phyloP scores from a whole-genome alignment of 2,329 filamentous ascomycete genomes.

The Hirsutella rhossiliensis region DNA sequence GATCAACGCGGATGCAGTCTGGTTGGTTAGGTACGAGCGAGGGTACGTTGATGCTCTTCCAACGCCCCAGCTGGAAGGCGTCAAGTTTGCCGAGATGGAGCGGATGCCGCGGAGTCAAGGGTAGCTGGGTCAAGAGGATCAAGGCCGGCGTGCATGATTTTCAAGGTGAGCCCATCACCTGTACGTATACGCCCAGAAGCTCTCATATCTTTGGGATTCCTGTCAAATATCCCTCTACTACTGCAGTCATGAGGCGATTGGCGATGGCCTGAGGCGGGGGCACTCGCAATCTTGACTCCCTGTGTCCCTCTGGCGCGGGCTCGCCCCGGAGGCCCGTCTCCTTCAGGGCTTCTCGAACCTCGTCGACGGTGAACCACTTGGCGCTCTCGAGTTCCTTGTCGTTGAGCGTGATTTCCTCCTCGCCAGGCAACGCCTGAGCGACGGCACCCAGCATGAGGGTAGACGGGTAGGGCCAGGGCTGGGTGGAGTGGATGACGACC shows the following conservation, averaged over 20 bases:
- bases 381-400: conserved; percentile 88
- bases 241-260: conserved; percentile 72
- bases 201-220: conserved; percentile 37
- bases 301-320: conserved; percentile 51
- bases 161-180: not conserved
- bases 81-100: conserved; percentile 22
- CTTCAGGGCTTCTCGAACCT: conserved; percentile 62
- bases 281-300: conserved; percentile 65
- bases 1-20: conserved; percentile 65
- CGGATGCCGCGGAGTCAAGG: conserved; percentile 5
- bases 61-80: conserved; percentile 29
- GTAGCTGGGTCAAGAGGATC: not conserved
- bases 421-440: conserved; percentile 62
- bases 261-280: conserved; percentile 87
- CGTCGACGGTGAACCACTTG: conserved; percentile 75
- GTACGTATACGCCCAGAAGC: too few species aligned
- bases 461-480: conserved; percentile 80
- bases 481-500: conserved; percentile 71
- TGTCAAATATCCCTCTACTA: conserved; percentile 61
- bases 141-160: not conserved
- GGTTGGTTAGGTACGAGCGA: conserved; percentile 47
- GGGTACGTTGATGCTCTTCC: conserved; percentile 24
- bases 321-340: conserved; percentile 57
- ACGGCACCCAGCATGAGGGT: conserved; percentile 83
- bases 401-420: conserved; percentile 70